These are phyloP conservation scores for Uronychia setigera DNA, from an alignment of 73 alveolate species.

Conservation along the genomic window DNA sequence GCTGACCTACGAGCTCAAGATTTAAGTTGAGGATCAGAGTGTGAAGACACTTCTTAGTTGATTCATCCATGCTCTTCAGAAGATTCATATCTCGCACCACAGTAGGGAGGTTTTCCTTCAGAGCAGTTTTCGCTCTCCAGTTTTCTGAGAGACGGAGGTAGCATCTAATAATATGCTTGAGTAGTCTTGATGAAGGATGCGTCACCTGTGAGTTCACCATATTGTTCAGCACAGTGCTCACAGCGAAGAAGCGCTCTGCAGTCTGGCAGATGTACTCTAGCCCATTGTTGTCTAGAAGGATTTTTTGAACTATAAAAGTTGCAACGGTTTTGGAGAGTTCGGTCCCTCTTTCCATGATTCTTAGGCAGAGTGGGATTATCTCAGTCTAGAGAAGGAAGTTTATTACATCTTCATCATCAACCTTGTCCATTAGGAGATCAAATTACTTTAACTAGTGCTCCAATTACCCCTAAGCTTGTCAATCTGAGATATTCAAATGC, in stretches of 20 bases:
- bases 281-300: conserved; percentile 97
- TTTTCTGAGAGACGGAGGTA: conserved; percentile 93
- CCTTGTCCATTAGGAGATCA: conserved; percentile 7
- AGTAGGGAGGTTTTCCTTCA: conserved; percentile 71
- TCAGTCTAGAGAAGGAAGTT: conserved; percentile 96
- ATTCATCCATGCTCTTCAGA: conserved; percentile 65
- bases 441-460: conserved; percentile 96
- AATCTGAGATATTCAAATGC: conserved; percentile 98
- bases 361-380: conserved; percentile 98
- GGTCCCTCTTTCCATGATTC: conserved; percentile 99
- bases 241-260: conserved; percentile 97
- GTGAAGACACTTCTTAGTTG: conserved; percentile 71
- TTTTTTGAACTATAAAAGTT: conserved; percentile 96
- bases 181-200: conserved; percentile 90
- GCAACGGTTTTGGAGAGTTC: conserved; percentile 99
- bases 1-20: background rate
- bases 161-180: conserved; percentile 96
- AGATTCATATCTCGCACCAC: conserved; percentile 56
- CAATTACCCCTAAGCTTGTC: conserved; percentile 99
- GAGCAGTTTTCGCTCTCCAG: conserved; percentile 82
- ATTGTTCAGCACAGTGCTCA: conserved; percentile 86
- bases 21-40: conserved; percentile 37
- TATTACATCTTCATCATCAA: conserved; percentile 97
- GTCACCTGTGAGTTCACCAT: conserved; percentile 88
- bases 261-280: conserved; percentile 94